A percentile compares a stretch with the other conserved stretches of the same genome.
phyloP scores from a whole-genome alignment of 441 rosid species.

The Pelargonium fulgidum region DNA sequence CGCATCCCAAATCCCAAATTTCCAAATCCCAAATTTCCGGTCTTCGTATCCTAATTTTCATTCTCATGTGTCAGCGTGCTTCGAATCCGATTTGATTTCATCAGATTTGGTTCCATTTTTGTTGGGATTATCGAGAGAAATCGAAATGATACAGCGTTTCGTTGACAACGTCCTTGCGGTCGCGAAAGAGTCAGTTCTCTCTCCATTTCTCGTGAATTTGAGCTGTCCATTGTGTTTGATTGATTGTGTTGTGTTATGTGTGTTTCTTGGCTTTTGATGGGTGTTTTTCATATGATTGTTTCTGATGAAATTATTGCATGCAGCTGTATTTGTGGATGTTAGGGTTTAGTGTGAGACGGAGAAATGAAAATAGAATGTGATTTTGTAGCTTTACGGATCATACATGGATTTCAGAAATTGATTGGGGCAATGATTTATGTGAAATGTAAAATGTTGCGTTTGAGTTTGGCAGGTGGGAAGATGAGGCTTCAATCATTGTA shows the following conservation, averaged over 20 bases:
- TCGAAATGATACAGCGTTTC: conserved; percentile 52
- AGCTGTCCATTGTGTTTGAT: not conserved
- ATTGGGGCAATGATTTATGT: too few species aligned
- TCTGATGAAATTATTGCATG: not conserved
- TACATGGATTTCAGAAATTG: too few species aligned
- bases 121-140: not conserved
- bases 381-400: not conserved
- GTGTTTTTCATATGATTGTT: not conserved
- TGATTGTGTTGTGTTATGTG: not conserved
- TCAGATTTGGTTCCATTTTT: not conserved
- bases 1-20: not conserved
- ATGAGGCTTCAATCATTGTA: too few species aligned
- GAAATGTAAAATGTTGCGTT: too few species aligned
- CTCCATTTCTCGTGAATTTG: conserved; percentile 11
- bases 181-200: conserved; percentile 61
- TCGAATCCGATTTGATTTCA: conserved; percentile 2
- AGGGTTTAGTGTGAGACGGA: not conserved
- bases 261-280: not conserved
- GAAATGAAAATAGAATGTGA: not conserved
- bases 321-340: not conserved
- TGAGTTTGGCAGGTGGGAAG: too few species aligned
- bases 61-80: not conserved
- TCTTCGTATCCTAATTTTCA: not conserved
- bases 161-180: conserved; percentile 77
- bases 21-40: not conserved